phyloP scores from a whole-genome alignment of 2,329 filamentous ascomycete species.

The Rutstroemia sp. region DNA sequence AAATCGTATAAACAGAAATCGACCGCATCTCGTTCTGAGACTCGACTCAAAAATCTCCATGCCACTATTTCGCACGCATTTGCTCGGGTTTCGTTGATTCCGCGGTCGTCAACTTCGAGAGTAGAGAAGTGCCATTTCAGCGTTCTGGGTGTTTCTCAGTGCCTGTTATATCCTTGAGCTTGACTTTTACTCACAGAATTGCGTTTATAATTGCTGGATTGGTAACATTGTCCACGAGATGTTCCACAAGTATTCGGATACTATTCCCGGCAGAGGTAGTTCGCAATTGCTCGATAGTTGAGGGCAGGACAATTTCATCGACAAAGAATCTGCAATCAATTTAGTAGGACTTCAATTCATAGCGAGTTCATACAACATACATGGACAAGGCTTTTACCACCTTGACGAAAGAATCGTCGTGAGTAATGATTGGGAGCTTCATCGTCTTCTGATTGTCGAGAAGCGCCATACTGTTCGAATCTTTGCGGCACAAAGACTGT shows the following conservation, averaged over 20 bases:
- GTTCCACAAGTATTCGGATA: constrained; percentile 51
- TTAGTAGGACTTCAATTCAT: background rate
- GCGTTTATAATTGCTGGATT: constrained; percentile 67
- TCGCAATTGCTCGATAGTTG: constrained; percentile 66
- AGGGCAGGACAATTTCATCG: constrained; percentile 55
- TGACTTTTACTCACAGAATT: constrained; percentile 51
- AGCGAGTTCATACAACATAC: constrained; percentile 33
- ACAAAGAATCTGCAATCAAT: constrained; percentile 47
- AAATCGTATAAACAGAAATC: constrained; percentile 70
- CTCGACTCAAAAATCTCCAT: constrained; percentile 65
- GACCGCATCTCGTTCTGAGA: constrained; percentile 67
- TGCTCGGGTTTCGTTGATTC: constrained; percentile 60
- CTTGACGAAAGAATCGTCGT: constrained; percentile 53
- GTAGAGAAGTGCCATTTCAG: constrained; percentile 67
- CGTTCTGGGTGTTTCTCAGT: constrained; percentile 41
- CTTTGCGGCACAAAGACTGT: too few relatives aligned
- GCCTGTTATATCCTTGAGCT: background rate
- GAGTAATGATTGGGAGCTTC: constrained; percentile 47
- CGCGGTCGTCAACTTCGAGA: constrained; percentile 51
- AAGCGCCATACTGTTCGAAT: background rate
- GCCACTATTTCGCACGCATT: constrained; percentile 75
- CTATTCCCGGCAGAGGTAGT: constrained; percentile 56
- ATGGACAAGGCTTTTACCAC: constrained; percentile 60
- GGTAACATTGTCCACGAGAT: constrained; percentile 54
- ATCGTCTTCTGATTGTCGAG: background rate